Percentiles rank a stretch among this genome's conserved stretches.
Conservation (phyloP, 257 asterid species). For the Scutellaria barbata region DNA sequence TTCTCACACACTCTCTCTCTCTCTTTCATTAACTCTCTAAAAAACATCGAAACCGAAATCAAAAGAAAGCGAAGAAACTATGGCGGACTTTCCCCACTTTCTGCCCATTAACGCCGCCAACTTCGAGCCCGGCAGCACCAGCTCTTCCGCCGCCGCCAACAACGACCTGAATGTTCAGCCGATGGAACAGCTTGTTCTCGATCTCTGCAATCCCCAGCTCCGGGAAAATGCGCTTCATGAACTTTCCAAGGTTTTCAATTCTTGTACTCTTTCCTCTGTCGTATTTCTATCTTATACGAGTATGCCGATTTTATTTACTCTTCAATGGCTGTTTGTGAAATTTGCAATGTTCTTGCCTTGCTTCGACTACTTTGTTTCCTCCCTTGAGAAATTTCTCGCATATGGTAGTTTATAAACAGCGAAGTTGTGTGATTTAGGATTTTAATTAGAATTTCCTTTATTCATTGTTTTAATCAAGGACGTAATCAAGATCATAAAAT, state of each 20-base stretch:
- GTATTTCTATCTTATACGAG: background rate
- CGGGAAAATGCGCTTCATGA: slow-evolving; percentile 79
- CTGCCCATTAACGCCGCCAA: slow-evolving; percentile 40
- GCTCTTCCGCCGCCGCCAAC: slow-evolving; percentile 37
- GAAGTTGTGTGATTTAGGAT: background rate
- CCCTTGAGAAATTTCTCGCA: background rate
- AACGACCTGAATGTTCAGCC: slow-evolving; percentile 65
- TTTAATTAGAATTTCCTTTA: background rate
- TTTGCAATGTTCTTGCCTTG: background rate
- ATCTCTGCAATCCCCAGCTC: slow-evolving; percentile 72
- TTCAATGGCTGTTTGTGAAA: background rate
- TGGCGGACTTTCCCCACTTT: slow-evolving; percentile 41
- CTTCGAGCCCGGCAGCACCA: slow-evolving; percentile 28
- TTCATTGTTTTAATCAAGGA: no score
- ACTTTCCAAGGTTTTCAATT: slow-evolving; percentile 66
- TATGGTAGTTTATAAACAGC: background rate
- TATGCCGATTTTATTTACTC: background rate
- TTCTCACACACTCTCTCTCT: background rate
- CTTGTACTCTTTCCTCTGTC: background rate
- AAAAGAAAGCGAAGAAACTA: slow-evolving; percentile 2
- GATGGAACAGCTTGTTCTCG: slow-evolving; percentile 72
- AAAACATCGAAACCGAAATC: background rate
- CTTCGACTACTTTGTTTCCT: background rate
- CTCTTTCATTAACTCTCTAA: background rate
- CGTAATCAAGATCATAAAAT: no score